These are phyloP conservation scores for Peniophora sp. DNA, from an alignment of 1,284 basidiomycete genomes.

Conservation along the genomic window DNA sequence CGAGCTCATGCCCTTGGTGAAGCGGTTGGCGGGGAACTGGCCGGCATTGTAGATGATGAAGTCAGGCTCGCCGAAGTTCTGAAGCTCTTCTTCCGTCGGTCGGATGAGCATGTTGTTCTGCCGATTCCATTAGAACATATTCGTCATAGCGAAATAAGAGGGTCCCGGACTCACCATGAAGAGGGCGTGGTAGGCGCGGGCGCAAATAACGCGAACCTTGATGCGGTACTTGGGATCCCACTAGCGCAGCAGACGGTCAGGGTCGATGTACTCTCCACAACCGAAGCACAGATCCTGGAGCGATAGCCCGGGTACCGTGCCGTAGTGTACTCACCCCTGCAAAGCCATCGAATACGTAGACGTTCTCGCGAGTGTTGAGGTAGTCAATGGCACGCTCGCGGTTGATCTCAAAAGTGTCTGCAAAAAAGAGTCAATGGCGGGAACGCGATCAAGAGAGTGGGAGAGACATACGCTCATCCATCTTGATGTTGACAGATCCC, in stretches of 20 bases:
- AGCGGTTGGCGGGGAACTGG: slow-evolving; percentile 99
- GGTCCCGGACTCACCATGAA: slow-evolving; percentile 79
- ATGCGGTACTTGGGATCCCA: slow-evolving; percentile 99
- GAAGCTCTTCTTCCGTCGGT: slow-evolving; percentile 91
- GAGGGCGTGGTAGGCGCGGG: slow-evolving; percentile 96
- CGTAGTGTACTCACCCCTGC: slow-evolving; percentile 62
- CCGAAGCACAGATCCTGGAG: no score
- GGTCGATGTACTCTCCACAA: slow-evolving; percentile 3
- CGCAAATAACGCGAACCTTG: slow-evolving; percentile 99
- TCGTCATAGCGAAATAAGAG: no score
- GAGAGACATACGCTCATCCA: slow-evolving; percentile 79
- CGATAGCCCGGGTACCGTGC: no score
- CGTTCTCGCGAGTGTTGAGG: slow-evolving; percentile 96
- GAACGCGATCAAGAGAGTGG: not conserved
- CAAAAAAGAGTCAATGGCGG: slow-evolving; percentile 6
- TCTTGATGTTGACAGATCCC: slow-evolving; percentile 99
- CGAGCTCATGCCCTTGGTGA: slow-evolving; percentile 99
- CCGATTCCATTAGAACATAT: not conserved
- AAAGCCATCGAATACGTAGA: slow-evolving; percentile 98
- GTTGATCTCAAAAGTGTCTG: slow-evolving; percentile 99
- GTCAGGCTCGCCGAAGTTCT: slow-evolving; percentile 95
- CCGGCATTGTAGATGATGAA: slow-evolving; percentile 99
- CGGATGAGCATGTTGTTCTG: slow-evolving; percentile 99
- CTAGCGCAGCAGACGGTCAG: slow-evolving; percentile 27
- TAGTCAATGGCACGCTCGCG: slow-evolving; percentile 99